phyloP scores from a whole-genome alignment of 2,329 filamentous ascomycete species.

The Fusarium sp. region DNA sequence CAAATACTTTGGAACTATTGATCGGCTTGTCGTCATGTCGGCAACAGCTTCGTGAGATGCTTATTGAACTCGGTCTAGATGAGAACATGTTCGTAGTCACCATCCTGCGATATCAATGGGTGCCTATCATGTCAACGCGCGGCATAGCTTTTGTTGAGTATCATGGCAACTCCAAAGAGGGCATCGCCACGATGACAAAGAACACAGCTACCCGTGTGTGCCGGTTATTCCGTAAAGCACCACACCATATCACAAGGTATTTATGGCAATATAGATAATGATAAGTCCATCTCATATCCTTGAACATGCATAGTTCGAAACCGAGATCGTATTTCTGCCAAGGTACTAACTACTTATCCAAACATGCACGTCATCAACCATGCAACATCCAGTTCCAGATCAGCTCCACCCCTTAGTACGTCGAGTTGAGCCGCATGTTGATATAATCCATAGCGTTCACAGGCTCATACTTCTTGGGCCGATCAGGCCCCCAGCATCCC shows the following conservation, averaged over 20 bases:
- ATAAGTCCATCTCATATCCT: neutral
- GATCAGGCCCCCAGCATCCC: constrained; percentile 40
- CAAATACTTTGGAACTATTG: neutral
- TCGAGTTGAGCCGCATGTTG: constrained; percentile 43
- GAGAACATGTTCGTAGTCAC: neutral
- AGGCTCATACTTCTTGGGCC: constrained; percentile 62
- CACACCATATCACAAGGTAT: neutral
- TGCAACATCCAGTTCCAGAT: neutral
- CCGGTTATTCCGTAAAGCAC: neutral
- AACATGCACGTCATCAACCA: neutral
- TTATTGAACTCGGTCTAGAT: neutral
- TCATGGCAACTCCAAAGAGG: neutral
- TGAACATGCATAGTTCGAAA: neutral
- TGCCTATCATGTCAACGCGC: neutral
- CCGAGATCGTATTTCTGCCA: neutral
- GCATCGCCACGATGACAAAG: neutral
- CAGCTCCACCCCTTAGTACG: constrained; percentile 17
- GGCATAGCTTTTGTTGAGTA: neutral
- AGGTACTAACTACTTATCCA: neutral
- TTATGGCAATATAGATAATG: neutral
- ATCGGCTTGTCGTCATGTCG: neutral
- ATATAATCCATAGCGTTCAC: constrained; percentile 46
- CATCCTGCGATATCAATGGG: neutral
- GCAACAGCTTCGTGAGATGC: neutral
- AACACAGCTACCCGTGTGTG: neutral